Evolutionary conservation across 192 early-diverging fungal species (phyloP), one percentile per base, ranked within the genome.

Genomic region (Mortierella hygrophila): DNA sequence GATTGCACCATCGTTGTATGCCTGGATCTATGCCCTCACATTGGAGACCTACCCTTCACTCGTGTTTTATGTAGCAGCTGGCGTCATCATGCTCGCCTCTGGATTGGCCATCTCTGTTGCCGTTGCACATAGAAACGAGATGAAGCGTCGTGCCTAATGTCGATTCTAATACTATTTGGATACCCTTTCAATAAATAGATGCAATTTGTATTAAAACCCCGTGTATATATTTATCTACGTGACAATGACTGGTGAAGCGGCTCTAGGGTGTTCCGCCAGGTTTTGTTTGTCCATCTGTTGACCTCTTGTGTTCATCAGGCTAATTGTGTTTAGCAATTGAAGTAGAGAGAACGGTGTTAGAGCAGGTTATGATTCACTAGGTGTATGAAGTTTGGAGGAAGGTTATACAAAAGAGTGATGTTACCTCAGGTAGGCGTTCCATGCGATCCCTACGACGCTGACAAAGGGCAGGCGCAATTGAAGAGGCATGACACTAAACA

Each of bases 351-450:
- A 9, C 2, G 55, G 23, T 26, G 55, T 57, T 26, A 57, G 55
- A 26, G 4, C 49, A 20, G 55, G n/a, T n/a, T 1, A 26, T 1
- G 8, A 26, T 57, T 57, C 23, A 8, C 16, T 6, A 26, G n/a
- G 9, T 7, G 7, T 9, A 18, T 26, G n/a, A 26, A 26, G 8
- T 23, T 57, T 26, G 21, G n/a, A 26, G 9, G 6, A 26, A 57
- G 0, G n/a, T 10, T 26, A 26, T 6, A 26, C 23, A 26, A 6
- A 9, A 8, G 10, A n/a, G 26, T 65, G 3, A 29, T 65, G 11
- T 77, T 93, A 94, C 41, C 94, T 95, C 37, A 96, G 89, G 85
- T 94, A 95, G 10, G 91, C 85, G 71, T 94, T 95, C 95, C 95
- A 96, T 23, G 94, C 90, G n/a, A 96, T 91, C 49, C 94, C 93